Conservation (phyloP, 139 green algal genomes). For the Volvox reticuliferus region DNA sequence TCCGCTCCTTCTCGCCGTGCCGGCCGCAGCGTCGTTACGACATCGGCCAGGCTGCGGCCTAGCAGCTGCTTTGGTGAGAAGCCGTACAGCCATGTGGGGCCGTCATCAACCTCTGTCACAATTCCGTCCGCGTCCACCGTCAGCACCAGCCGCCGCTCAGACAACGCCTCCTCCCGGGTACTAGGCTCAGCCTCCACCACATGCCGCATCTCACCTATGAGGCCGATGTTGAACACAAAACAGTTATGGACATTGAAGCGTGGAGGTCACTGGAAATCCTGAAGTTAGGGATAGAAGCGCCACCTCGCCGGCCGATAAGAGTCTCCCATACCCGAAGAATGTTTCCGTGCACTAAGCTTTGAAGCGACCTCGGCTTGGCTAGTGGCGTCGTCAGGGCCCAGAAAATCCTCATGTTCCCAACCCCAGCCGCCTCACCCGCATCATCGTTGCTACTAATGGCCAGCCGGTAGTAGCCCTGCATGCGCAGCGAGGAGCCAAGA, state of each 20-base stretch:
- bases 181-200: slow-evolving; percentile 10
- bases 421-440: neutral
- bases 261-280: no score
- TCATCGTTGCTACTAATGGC: slow-evolving; percentile 42
- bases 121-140: slow-evolving; percentile 44
- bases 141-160: slow-evolving; percentile 45
- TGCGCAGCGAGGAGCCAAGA: slow-evolving; percentile 26
- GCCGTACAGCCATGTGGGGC: slow-evolving; percentile 28
- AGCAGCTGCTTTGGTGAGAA: slow-evolving; percentile 20
- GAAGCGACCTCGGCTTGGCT: no score
- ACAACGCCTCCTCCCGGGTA: slow-evolving; percentile 6
- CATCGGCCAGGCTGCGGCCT: slow-evolving; percentile 33
- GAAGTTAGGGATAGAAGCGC: no score
- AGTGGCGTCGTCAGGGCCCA: no score
- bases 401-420: no score
- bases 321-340: no score
- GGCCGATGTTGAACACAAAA: neutral
- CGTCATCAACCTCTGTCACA: slow-evolving; percentile 42
- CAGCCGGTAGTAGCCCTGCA: slow-evolving; percentile 39
- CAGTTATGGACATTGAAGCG: neutral
- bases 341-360: no score
- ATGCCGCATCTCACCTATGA: slow-evolving; percentile 37
- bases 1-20: no score
- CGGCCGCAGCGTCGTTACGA: slow-evolving; percentile 23
- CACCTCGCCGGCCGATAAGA: no score